Percentiles rank a stretch among this genome's conserved stretches.
Evolutionary conservation across 179 eudicot species (phyloP).

Genomic region (Monotropa hypopitys): DNA sequence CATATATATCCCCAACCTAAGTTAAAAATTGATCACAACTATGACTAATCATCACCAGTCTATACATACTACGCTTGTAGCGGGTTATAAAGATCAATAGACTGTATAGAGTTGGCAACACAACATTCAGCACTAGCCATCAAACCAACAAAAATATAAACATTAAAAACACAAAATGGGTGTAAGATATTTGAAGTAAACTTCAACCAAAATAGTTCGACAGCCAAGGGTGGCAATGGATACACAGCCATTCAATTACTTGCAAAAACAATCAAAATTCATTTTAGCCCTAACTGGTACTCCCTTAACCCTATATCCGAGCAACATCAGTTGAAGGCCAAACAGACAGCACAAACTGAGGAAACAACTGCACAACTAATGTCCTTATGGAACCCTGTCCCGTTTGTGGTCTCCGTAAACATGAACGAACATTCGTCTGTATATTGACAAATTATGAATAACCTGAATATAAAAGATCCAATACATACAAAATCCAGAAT

Average conservation of each 20-base stretch:
- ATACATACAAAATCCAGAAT: background rate
- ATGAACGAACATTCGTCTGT: background rate
- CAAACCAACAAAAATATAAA: too few species aligned
- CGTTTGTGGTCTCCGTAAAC: background rate
- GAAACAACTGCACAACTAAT: background rate
- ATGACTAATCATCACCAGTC: too few species aligned
- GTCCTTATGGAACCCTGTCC: background rate
- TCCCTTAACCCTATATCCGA: background rate
- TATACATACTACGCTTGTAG: too few species aligned
- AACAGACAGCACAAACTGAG: too few species aligned
- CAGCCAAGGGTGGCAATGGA: background rate
- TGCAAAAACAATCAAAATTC: background rate
- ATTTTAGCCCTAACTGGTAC: background rate
- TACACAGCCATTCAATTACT: background rate
- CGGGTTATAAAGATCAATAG: background rate
- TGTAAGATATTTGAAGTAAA: too few species aligned
- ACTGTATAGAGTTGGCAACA: background rate
- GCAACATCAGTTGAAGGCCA: too few species aligned
- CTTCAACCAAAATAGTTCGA: background rate
- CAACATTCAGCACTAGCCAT: too few species aligned
- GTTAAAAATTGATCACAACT: too few species aligned
- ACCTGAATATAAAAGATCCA: background rate
- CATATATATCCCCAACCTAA: too few species aligned
- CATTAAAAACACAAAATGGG: too few species aligned
- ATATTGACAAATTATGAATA: background rate